Conservation (phyloP, 345 rosid genomes). For the Eucalyptus shirleyi region DNA sequence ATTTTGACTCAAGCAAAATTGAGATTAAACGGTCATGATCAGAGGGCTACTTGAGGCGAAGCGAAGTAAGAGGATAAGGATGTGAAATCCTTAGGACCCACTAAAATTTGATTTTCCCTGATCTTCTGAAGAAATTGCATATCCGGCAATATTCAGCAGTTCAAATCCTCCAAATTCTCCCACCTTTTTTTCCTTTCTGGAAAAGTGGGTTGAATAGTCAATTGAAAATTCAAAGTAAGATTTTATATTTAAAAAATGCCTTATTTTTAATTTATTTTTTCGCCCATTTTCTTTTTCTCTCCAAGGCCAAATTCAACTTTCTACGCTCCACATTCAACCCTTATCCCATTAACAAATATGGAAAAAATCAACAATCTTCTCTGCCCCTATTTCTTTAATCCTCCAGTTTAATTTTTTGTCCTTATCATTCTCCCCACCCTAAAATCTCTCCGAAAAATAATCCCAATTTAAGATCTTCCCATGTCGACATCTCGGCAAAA, state of each 20-base stretch:
- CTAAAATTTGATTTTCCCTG: background rate
- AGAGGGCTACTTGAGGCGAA: background rate
- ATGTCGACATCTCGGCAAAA: background rate
- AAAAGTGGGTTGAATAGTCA: background rate
- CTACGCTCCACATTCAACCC: background rate
- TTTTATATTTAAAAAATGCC: background rate
- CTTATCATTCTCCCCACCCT: background rate
- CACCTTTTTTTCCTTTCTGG: background rate
- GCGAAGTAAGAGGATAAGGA: background rate
- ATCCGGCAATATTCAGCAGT: background rate
- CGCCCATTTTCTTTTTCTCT: background rate
- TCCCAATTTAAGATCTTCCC: background rate
- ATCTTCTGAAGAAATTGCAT: background rate
- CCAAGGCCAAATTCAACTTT: background rate
- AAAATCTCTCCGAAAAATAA: background rate
- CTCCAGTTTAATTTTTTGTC: background rate
- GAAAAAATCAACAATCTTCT: background rate
- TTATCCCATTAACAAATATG: background rate
- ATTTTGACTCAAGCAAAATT: background rate
- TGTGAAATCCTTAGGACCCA: background rate
- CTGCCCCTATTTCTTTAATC: background rate
- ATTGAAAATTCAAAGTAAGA: background rate
- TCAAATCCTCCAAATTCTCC: background rate
- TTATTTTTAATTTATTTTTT: background rate
- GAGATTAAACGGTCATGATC: background rate